These are phyloP conservation scores for Phytophthora cryptogea DNA, from an alignment of 352 stramenopile species.

Conservation along the genomic window DNA sequence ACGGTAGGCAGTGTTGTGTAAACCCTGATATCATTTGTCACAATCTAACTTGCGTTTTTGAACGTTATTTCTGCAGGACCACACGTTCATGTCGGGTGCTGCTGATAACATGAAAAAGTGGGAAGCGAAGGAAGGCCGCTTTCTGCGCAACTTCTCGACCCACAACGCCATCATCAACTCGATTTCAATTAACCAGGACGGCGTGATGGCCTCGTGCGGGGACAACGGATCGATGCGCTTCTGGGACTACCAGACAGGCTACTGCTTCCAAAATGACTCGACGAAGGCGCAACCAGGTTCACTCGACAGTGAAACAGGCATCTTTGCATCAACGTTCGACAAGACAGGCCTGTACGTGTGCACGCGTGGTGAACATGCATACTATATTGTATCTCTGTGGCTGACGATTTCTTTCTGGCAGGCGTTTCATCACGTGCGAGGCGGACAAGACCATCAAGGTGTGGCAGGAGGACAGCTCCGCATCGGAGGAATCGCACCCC, in stretches of 20 bases:
- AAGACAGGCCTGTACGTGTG: slow-evolving; percentile 91
- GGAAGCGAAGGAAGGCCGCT: slow-evolving; percentile 94
- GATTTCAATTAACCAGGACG: slow-evolving; percentile 98
- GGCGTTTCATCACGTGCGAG: slow-evolving; percentile 98
- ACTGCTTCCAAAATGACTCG: slow-evolving; percentile 97
- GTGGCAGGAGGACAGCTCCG: slow-evolving; percentile 96
- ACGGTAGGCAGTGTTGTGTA: slow-evolving; percentile 43
- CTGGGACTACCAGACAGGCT: slow-evolving; percentile 98
- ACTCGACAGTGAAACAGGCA: slow-evolving; percentile 97
- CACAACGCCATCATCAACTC: slow-evolving; percentile 99
- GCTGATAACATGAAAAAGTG: slow-evolving; percentile 99
- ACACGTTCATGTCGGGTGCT: slow-evolving; percentile 96
- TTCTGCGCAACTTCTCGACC: slow-evolving; percentile 96
- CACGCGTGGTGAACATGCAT: not conserved
- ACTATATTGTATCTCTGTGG: not conserved
- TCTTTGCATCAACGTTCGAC: slow-evolving; percentile 98
- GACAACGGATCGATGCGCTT: slow-evolving; percentile 98
- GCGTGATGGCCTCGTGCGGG: slow-evolving; percentile 95
- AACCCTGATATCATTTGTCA: not conserved
- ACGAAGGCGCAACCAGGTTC: slow-evolving; percentile 96
- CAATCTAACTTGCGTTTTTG: not conserved
- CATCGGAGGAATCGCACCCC: slow-evolving; percentile 95
- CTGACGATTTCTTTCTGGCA: slow-evolving; percentile 38
- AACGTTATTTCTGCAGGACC: slow-evolving; percentile 66
- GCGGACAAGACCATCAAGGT: slow-evolving; percentile 99